Conservation (phyloP, 2,329 filamentous ascomycete genomes). For the Neofusicoccum cordaticola region DNA sequence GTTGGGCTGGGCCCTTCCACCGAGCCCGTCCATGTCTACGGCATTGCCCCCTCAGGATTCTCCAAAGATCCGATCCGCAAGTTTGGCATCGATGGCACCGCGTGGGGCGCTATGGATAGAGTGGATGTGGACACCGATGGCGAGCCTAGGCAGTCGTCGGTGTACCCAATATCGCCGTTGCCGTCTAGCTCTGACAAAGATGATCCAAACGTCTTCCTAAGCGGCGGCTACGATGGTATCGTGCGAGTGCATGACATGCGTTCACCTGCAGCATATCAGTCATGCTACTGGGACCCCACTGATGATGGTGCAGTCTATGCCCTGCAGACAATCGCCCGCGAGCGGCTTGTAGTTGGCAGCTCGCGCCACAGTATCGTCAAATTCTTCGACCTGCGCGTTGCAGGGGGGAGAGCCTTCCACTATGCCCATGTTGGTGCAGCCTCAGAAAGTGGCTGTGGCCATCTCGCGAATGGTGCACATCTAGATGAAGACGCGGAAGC, state of each 20-base stretch:
- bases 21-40: conserved; percentile 50
- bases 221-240: conserved; percentile 59
- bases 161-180: conserved; percentile 48
- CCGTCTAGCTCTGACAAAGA: conserved; percentile 29
- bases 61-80: conserved; percentile 37
- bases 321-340: conserved; percentile 54
- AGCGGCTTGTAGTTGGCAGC: conserved; percentile 57
- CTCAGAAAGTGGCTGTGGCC: too few relatives aligned
- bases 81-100: conserved; percentile 33
- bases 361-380: conserved; percentile 59
- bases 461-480: not conserved
- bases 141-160: conserved; percentile 34
- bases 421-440: conserved; percentile 23
- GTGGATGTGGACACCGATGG: conserved; percentile 26
- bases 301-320: conserved; percentile 60
- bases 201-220: conserved; percentile 48
- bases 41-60: conserved; percentile 47
- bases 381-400: conserved; percentile 60
- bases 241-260: conserved; percentile 61
- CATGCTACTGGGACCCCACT: conserved; percentile 54
- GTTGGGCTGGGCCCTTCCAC: conserved; percentile 47
- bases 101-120: conserved; percentile 20
- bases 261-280: conserved; percentile 46
- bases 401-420: conserved; percentile 41
- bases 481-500: not conserved